Conservation (phyloP, 2,329 filamentous ascomycete species). For the Phyllosticta ampelicida region DNA sequence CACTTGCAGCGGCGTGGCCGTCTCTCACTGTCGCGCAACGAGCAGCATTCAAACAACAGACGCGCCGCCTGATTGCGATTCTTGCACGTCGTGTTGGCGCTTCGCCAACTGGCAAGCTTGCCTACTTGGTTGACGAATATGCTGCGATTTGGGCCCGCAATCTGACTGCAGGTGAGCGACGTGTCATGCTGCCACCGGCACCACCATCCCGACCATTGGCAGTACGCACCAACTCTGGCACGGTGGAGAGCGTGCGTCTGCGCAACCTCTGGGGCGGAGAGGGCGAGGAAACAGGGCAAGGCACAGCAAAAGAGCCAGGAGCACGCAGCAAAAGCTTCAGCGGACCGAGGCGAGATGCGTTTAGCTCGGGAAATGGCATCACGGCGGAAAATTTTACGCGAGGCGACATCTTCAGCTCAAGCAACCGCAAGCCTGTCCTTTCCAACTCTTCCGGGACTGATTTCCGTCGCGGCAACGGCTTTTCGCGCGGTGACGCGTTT, state of each 20-base stretch:
- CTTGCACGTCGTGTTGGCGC: neutral
- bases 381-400: neutral
- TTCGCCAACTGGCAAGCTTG: neutral
- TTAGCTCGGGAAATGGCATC: neutral
- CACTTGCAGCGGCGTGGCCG: slow-evolving; percentile 26
- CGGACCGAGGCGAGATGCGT: neutral
- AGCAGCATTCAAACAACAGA: slow-evolving; percentile 27
- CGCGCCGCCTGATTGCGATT: slow-evolving; percentile 13
- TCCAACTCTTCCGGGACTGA: neutral
- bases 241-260: neutral
- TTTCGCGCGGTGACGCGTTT: neutral
- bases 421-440: neutral
- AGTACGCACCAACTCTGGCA: neutral
- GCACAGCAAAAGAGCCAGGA: neutral
- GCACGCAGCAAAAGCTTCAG: neutral
- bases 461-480: neutral
- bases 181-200: slow-evolving; percentile 2
- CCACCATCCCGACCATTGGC: neutral
- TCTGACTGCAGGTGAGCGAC: slow-evolving; percentile 1
- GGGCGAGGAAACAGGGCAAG: neutral
- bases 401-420: neutral
- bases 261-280: neutral
- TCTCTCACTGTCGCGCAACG: slow-evolving; percentile 27
- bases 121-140: slow-evolving; percentile 5
- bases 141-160: slow-evolving; percentile 4